Evolutionary conservation across 805 yeast genomes (phyloP).

Genomic region (Metschnikowia santaceciliae): DNA sequence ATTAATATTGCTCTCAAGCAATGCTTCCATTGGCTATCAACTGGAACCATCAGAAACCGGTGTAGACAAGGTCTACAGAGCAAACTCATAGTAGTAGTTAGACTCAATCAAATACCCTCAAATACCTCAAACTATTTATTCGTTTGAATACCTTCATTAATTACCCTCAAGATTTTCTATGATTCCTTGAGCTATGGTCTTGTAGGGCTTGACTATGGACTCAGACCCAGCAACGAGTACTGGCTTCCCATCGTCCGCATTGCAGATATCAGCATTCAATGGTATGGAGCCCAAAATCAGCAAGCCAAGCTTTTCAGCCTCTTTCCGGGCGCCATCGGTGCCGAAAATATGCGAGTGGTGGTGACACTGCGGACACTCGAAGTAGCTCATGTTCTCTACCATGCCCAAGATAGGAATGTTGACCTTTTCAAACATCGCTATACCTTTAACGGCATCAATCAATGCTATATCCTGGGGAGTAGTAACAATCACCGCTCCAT

Average conservation of each 20-base stretch:
- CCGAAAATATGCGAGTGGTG: conserved; percentile 78
- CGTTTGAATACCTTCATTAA: too few species aligned
- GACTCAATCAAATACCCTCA: not conserved
- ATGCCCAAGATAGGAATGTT: conserved; percentile 69
- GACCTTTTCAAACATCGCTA: conserved; percentile 71
- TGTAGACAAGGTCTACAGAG: not conserved
- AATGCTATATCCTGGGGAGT: conserved; percentile 86
- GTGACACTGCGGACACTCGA: conserved; percentile 68
- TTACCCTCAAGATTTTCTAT: conserved; percentile 11
- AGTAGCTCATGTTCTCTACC: conserved; percentile 81
- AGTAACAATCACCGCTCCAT: conserved; percentile 78
- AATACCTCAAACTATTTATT: too few species aligned
- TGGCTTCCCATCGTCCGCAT: conserved; percentile 64
- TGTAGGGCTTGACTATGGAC: conserved; percentile 40
- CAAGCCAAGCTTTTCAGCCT: conserved; percentile 45
- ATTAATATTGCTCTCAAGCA: not conserved
- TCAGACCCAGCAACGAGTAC: conserved; percentile 44
- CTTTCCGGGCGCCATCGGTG: conserved; percentile 50
- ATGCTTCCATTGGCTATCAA: not conserved
- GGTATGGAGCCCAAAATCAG: conserved; percentile 66
- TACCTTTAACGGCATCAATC: conserved; percentile 75
- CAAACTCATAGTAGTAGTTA: not conserved
- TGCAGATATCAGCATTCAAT: conserved; percentile 54
- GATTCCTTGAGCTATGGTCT: conserved; percentile 43
- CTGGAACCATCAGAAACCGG: not conserved